Evolutionary conservation across 176 grass and related monocot species (phyloP), one percentile per base, ranked within the genome.

Genomic region (Oryza meridionalis): DNA sequence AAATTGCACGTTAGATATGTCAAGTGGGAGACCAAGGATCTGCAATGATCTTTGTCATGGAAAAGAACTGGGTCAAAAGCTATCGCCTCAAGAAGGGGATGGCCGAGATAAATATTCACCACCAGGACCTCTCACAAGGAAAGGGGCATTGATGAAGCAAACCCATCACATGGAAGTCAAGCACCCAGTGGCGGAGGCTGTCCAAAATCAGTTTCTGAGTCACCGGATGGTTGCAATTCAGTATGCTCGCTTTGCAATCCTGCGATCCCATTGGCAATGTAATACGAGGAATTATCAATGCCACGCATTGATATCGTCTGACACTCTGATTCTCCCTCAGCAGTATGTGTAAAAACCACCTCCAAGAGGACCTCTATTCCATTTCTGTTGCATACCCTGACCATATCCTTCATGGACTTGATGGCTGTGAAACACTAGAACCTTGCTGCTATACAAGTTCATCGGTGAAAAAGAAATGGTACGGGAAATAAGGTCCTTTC

Each of bases 81-180:
- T 80, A 98, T 98, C 67, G 96, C 84, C 70, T 98, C 96, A 47
- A 98, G 49, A 70, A 98, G 87, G 42, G 93, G 89, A 29, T n/a
- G 92, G 89, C 6, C 91, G 85, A 9, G 91, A 90, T 72, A 95
- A 83, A 75, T 94, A 85, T 49, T 86, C 86, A 42, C 86, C 84
- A 77, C 83, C 25, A 26, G 68, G 44, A 69, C 79, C 83, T 84
- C 82, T 89, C 46, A 91, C 83, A 37, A 98, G 90, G 69, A 88
- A 82, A 78, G 91, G 92, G 26, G 93, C 94, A 90, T 98, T 95
- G 35, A 98, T 79, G 35, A 98, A 95, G 80, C 93, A 92, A 98
- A 98, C 31, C 96, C 96, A 78, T 95, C 96, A 98, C 81, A 86
- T 92, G 96, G 80, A 94, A 98, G 63, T 98, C 96, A 65, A 95